Base-by-base conservation (phyloP, 2,329 filamentous ascomycete species). In the Metarhizium robertsii region DNA sequence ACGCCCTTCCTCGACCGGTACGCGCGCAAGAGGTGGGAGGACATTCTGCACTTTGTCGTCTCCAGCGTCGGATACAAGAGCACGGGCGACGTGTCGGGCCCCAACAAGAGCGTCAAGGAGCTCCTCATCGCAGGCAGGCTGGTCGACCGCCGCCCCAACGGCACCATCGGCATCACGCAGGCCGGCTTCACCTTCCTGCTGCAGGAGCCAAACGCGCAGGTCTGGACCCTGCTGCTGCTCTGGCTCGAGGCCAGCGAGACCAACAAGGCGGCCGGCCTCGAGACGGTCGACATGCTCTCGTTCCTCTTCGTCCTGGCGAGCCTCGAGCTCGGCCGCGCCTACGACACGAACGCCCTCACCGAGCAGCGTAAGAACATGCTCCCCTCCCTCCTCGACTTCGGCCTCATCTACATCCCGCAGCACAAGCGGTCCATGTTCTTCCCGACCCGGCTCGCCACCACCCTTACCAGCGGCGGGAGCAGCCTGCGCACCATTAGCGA, bases 241-340 rank as follows among this genome's bases (percentile, higher is more conserved):
- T 99, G 96, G 78, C 84, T 99, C 52, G 89, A 95, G 62, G 88
- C 90, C 58, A 87, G 88, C 48, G 86, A 90, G 62, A 72, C 69
- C 14, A 69, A 71, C 52, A 68, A 69, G 48, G 66, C 79, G 65
- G 76, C 88, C 16, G 81, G 82, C 36, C 87, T 96, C 78, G 90
- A 96, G 61, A 86, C 88, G 57, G 91, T 96, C 50, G 94, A 99
- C 66, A 92, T 97, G 68, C 83, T 99, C 6, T 92, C 90, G 6
- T 99, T 99, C 69, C 84, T 99, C 62, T 97, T 99, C 71, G 88
- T 96, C 67, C 85, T 99, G 32, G 92, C 92, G 49, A 95, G 88
- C 53, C 83, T 97, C 57, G 92, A 97, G 67, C 85, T 97, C 10
- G 94, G 94, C 13, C 85, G 89, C 59, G 88, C 90, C 45, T 99